These are phyloP conservation scores for Allium cepa DNA, from an alignment of 106 monocot species.

Conservation along the genomic window DNA sequence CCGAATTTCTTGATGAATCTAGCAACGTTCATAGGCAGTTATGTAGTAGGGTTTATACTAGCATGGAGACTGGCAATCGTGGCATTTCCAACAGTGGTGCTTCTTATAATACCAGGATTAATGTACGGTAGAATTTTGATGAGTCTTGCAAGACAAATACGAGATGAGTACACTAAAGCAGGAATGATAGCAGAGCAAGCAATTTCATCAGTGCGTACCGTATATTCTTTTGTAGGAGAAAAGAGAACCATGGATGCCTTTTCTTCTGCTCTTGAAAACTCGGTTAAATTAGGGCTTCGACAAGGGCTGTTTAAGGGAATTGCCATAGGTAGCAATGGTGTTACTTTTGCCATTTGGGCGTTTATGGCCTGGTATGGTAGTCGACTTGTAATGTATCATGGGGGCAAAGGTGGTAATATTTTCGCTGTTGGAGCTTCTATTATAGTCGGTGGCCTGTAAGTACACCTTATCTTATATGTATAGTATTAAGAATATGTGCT, in stretches of 20 bases:
- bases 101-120: conserved; percentile 26
- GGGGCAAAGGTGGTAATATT: not conserved
- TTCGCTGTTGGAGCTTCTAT: conserved; percentile 38
- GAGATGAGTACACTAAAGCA: conserved; percentile 16
- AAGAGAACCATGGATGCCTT: conserved; percentile 23
- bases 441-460: conserved; percentile 52
- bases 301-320: conserved; percentile 30
- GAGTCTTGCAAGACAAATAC: conserved; percentile 12
- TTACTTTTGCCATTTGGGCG: conserved; percentile 31
- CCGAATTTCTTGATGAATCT: conserved; percentile 47
- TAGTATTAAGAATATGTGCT: too few relatives aligned
- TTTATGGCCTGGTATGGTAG: conserved; percentile 11
- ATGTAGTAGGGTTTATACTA: conserved; percentile 36
- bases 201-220: conserved; percentile 24
- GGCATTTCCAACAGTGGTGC: conserved; percentile 10
- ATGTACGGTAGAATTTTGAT: conserved; percentile 19
- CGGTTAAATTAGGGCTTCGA: conserved; percentile 20
- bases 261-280: conserved; percentile 22
- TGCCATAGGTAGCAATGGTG: conserved; percentile 23
- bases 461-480: too few relatives aligned
- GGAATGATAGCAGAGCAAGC: conserved; percentile 27
- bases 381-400: conserved; percentile 9
- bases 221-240: conserved; percentile 42
- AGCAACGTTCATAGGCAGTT: conserved; percentile 32
- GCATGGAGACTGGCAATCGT: conserved; percentile 46